Evolutionary conservation across 108 stramenopile species (phyloP).

Genomic region (Skeletonema costatum): DNA sequence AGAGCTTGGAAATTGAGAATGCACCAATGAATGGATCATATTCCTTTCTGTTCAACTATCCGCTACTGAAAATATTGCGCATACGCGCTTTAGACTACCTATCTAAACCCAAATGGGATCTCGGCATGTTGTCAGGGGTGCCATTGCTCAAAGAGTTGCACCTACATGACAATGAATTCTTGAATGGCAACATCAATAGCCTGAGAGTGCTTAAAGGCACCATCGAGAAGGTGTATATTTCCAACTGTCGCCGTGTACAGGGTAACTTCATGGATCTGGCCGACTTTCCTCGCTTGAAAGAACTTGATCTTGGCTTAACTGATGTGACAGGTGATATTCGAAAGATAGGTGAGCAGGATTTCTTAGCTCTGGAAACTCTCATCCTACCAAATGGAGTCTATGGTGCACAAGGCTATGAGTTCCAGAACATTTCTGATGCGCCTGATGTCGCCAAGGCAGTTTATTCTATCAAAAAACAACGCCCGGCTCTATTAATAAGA

Average conservation of each 20-base stretch:
- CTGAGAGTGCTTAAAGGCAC: slow-evolving; percentile 1
- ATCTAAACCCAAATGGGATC: neutral
- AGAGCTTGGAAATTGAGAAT: neutral
- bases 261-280: slow-evolving; percentile 1
- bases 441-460: too few relatives aligned
- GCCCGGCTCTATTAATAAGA: neutral
- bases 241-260: neutral
- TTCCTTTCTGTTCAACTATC: neutral
- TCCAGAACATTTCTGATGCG: neutral
- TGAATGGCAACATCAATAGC: slow-evolving; percentile 2
- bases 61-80: neutral
- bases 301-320: neutral
- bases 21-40: neutral
- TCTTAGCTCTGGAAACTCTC: neutral
- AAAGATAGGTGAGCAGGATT: neutral
- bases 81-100: neutral
- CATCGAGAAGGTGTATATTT: neutral
- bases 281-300: neutral
- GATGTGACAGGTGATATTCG: neutral
- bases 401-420: neutral
- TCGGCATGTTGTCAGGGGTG: slow-evolving; percentile 2
- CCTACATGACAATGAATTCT: neutral
- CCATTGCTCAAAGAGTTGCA: slow-evolving; percentile 1
- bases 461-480: too few relatives aligned
- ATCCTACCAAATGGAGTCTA: neutral